Evolutionary conservation across 148 eudicot species (phyloP).

Genomic region (Beta vulgaris): DNA sequence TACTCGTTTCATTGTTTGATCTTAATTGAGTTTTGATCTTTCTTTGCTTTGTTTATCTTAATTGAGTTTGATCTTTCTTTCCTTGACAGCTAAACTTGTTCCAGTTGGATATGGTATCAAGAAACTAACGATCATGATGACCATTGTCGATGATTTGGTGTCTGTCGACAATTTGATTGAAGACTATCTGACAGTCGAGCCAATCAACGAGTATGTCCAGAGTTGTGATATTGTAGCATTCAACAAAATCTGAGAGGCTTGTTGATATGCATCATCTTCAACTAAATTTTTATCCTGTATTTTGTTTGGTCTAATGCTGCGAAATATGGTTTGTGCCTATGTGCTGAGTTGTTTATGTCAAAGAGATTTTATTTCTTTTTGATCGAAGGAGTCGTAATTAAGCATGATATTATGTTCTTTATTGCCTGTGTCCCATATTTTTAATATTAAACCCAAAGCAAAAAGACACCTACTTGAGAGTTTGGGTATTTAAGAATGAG

Average conservation of each 20-base stretch:
- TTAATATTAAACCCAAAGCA: too few species aligned
- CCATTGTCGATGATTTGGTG: slow-evolving; percentile 86
- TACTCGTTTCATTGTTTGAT: too few species aligned
- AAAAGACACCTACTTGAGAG: too few species aligned
- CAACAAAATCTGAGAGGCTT: slow-evolving; percentile 61
- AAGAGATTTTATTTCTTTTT: too few species aligned
- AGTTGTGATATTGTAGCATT: slow-evolving; percentile 95
- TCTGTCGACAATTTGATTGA: slow-evolving; percentile 77
- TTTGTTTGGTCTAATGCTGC: background rate
- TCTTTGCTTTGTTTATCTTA: background rate
- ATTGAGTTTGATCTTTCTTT: background rate
- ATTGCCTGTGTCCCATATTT: too few species aligned
- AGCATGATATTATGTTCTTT: too few species aligned
- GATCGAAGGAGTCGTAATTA: too few species aligned
- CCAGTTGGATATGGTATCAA: slow-evolving; percentile 97
- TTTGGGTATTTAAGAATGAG: too few species aligned
- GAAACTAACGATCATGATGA: slow-evolving; percentile 84
- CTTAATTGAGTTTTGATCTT: background rate
- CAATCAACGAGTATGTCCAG: slow-evolving; percentile 82
- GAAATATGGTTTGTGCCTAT: background rate
- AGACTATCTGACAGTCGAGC: slow-evolving; percentile 65
- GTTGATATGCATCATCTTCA: background rate
- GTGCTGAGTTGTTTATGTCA: background rate
- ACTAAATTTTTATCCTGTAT: background rate
- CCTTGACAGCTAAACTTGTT: slow-evolving; percentile 67